Evolutionary conservation across 2,329 filamentous ascomycete species (phyloP), one percentile per base, ranked within the genome.

Genomic region (Xylaria sp.): DNA sequence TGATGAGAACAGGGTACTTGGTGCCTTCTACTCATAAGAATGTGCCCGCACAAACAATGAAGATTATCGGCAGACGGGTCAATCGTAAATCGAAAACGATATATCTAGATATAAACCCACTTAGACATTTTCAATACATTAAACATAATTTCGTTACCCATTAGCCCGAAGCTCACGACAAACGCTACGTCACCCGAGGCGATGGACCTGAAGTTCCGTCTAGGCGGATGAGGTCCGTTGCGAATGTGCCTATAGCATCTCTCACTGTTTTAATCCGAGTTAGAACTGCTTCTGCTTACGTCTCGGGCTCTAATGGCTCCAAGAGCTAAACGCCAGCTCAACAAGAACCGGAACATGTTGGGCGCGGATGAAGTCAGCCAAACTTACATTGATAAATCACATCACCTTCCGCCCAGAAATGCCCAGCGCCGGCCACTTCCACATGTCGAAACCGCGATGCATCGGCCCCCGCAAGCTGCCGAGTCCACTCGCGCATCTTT

Each of bases 401-500:
- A 8, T 81, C 81, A 46, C 80, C 74, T 65, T 89, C 86, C 9
- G 79, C 71, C 87, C 87, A 90, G 66, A 90, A 90, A 70, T 89
- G 87, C 0, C 86, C 85, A 0, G 85, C 86, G 0, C 78, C 78
- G 13, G 75, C 66, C 23, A 89, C 76, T 65, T 87, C 83, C 2
- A 76, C 70, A 13, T 75, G 77, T 4, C 68, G 72, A 59, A 88
- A 87, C 51, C 64, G 70, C 17, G 84, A 85, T 1, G 73, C 75
- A 0, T 75, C 71, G 38, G 67, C 68, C 11, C 74, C 72, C 17
- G 76, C 73, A 44, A 93, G 76, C 61, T 79, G 81, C 40, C 78
- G 76, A 9, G 80, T 80, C 93, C 93, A 97, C 1, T 80, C 77
- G 10, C 84, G 82, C 67, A 93, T 79, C 73, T 86, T 90, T 60